Percentiles rank a stretch among this genome's conserved stretches.
Conservation (phyloP, 1,284 basidiomycete genomes). For the Microbotryum scabiosae region DNA sequence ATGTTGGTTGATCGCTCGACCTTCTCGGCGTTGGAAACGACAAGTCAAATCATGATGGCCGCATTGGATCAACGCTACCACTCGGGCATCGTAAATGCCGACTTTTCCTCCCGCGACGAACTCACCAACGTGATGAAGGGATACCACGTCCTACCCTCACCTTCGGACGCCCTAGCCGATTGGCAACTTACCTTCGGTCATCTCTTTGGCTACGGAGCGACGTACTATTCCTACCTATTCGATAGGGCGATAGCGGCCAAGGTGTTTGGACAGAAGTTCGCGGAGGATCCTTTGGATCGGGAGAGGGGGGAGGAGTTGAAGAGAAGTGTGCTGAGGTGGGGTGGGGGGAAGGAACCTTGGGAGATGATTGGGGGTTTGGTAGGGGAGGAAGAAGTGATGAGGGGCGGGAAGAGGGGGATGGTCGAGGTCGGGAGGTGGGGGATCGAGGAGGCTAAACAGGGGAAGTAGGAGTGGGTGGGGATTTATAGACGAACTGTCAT, state of each 20-base stretch:
- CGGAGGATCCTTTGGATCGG: constrained; percentile 38
- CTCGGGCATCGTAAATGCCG: constrained; percentile 45
- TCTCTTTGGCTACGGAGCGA: constrained; percentile 90
- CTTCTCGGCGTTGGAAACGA: constrained; percentile 59
- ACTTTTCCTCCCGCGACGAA: constrained; percentile 59
- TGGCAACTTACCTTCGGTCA: constrained; percentile 96
- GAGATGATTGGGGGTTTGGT: constrained; percentile 74
- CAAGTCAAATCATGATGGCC: constrained; percentile 85
- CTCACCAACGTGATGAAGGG: constrained; percentile 55
- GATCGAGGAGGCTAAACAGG: constrained; percentile 45
- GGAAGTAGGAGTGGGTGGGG: neutral
- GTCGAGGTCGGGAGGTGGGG: constrained; percentile 77
- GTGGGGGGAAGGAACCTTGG: constrained; percentile 92
- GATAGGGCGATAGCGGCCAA: constrained; percentile 89
- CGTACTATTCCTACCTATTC: constrained; percentile 95
- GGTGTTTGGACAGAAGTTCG: constrained; percentile 74
- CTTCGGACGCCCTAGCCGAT: constrained; percentile 65
- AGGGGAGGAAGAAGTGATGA: constrained; percentile 52
- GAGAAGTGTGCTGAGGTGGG: constrained; percentile 62
- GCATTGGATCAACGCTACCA: constrained; percentile 86
- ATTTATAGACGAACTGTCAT: no score
- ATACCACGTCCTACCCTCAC: constrained; percentile 61
- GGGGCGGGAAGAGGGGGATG: constrained; percentile 76
- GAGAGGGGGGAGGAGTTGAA: constrained; percentile 67
- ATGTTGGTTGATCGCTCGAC: constrained; percentile 36